Evolutionary conservation across 1,284 basidiomycete species (phyloP), one percentile per base, ranked within the genome.

Genomic region (Ceratobasidium sp.): DNA sequence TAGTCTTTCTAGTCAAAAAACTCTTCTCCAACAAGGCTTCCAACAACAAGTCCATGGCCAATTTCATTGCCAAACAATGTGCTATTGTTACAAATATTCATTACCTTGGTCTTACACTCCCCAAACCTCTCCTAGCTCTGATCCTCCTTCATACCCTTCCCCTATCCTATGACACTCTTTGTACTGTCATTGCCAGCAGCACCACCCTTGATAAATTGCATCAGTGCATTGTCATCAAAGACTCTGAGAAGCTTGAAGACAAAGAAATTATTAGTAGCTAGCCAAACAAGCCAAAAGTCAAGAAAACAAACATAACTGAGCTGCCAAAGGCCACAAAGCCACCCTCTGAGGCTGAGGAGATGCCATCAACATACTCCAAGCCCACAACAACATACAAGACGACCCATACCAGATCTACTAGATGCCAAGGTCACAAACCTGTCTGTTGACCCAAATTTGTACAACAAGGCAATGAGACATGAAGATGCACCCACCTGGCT

Each of bases 201-300:
- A n/a, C n/a, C n/a, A n/a, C n/a, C n/a, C n/a, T n/a, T n/a, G n/a
- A n/a, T 27, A 25, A 50, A 6, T 20, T 34, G 10, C 34, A 31
- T 6, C 58, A 62, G 17, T 32, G 47, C 2, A 47, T 62, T 1
- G 22, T 62, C 13, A 13, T 62, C 40, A 25, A 62, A 34, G 58
- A 62, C 20, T 25, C 7, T 2, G 4, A 31, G n/a, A 7, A 27
- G 13, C n/a, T n/a, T 12, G 22, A 17, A 40, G 12, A 13, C 12
- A 29, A 55, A 35, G 5, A 17, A 35, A 15, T 3, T 3, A 7
- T 17, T 17, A 40, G 20, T n/a, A 7, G n/a, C 7, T n/a, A 40
- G 8, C 17, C 17, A 17, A 20, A 55, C 6, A 17, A 55, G 29
- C 10, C n/a, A 7, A 35, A 55, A 32, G 15, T 32, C 35, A n/a